Percentiles rank a stretch among this genome's conserved stretches.
These are phyloP conservation scores for Raffaelea albimanens DNA, from an alignment of 2,329 filamentous ascomycete genomes.

Conservation along the genomic window DNA sequence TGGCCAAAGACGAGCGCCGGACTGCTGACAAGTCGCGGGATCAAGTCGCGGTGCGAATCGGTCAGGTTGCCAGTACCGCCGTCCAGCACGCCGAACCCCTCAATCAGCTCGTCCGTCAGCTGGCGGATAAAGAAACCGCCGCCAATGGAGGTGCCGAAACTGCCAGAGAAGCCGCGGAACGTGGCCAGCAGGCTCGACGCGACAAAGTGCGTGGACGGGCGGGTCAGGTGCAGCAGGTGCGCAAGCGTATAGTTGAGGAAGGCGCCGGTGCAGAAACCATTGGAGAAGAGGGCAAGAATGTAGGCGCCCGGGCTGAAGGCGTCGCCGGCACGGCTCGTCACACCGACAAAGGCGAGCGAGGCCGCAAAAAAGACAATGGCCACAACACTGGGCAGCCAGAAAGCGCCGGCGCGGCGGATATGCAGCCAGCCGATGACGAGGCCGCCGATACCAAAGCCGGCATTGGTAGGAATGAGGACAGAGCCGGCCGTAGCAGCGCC, in stretches of 20 bases:
- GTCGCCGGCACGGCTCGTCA: slow-evolving; percentile 44
- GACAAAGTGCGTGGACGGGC: slow-evolving; percentile 59
- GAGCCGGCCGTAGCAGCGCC: not conserved
- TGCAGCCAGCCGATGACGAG: slow-evolving; percentile 67
- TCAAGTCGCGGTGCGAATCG: slow-evolving; percentile 26
- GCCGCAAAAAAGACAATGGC: slow-evolving; percentile 51
- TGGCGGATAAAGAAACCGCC: slow-evolving; percentile 64
- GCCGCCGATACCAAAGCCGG: slow-evolving; percentile 67
- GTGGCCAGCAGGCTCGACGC: slow-evolving; percentile 68
- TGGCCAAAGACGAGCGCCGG: slow-evolving; percentile 39
- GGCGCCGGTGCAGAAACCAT: slow-evolving; percentile 65
- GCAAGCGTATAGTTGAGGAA: slow-evolving; percentile 73
- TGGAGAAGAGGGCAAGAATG: slow-evolving; percentile 52
- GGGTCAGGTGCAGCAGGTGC: slow-evolving; percentile 66
- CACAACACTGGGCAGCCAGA: slow-evolving; percentile 56
- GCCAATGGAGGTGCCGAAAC: slow-evolving; percentile 70
- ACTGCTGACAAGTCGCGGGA: slow-evolving; percentile 39
- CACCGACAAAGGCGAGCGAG: slow-evolving; percentile 38
- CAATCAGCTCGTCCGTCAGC: slow-evolving; percentile 43
- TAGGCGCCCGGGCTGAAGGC: slow-evolving; percentile 43
- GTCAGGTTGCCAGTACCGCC: slow-evolving; percentile 21
- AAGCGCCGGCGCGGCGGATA: slow-evolving; percentile 62
- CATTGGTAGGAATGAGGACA: slow-evolving; percentile 69
- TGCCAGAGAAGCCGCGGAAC: slow-evolving; percentile 72
- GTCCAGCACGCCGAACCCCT: slow-evolving; percentile 44